Evolutionary conservation across 805 yeast genomes (phyloP).

Genomic region (Suhomyces pyralidae): DNA sequence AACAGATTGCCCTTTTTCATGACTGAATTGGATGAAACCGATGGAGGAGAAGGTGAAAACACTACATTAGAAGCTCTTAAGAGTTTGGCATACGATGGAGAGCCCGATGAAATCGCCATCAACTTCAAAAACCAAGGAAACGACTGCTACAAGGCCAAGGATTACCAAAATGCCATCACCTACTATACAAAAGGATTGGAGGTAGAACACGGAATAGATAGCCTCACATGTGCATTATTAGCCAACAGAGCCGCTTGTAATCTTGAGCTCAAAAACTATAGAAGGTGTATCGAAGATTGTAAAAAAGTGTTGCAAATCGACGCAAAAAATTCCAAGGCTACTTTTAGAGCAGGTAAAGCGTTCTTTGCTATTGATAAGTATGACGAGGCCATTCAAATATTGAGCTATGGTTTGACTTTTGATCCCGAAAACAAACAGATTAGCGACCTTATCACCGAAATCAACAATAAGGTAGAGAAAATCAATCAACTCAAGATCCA

Average conservation of each 20-base stretch:
- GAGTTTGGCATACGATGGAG: constrained; percentile 93
- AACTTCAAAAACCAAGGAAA: constrained; percentile 94
- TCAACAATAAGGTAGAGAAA: constrained; percentile 36
- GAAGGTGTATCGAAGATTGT: constrained; percentile 85
- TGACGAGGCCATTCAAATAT: constrained; percentile 69
- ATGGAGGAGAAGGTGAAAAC: constrained; percentile 75
- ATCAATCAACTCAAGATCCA: constrained; percentile 27
- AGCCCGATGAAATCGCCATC: constrained; percentile 85
- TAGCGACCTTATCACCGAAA: constrained; percentile 39
- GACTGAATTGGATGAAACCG: constrained; percentile 78
- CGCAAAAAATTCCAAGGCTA: constrained; percentile 76
- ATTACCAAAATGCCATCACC: constrained; percentile 72
- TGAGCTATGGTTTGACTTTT: constrained; percentile 60
- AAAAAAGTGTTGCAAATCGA: constrained; percentile 63
- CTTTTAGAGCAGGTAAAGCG: constrained; percentile 81
- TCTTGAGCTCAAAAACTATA: constrained; percentile 76
- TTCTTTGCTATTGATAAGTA: constrained; percentile 61
- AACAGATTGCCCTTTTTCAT: constrained; percentile 90
- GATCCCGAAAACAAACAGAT: constrained; percentile 62
- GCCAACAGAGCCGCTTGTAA: constrained; percentile 91
- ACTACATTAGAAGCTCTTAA: constrained; percentile 79
- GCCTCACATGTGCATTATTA: constrained; percentile 59
- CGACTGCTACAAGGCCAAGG: constrained; percentile 70
- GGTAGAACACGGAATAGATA: constrained; percentile 56
- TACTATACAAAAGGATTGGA: constrained; percentile 79